Evolutionary conservation across 345 rosid species (phyloP).

Genomic region (Geranium brycei): DNA sequence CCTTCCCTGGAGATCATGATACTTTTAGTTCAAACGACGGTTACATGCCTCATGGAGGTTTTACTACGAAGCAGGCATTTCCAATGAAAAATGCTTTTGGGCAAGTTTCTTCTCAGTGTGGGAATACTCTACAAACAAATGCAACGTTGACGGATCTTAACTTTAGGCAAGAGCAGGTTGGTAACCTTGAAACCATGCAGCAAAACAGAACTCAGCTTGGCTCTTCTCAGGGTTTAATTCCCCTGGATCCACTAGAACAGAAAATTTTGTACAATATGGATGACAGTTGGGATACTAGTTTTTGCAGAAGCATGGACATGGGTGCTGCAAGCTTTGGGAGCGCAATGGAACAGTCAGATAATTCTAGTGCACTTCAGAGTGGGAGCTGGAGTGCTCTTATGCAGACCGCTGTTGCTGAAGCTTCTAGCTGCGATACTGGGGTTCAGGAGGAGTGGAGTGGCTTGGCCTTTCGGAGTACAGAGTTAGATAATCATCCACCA

Average conservation of each 20-base stretch:
- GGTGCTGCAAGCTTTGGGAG: slow-evolving; percentile 31
- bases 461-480: slow-evolving; percentile 33
- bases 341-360: slow-evolving; percentile 32
- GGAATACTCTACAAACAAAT: slow-evolving; percentile 18
- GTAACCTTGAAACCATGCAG: slow-evolving; percentile 24
- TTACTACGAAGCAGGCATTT: slow-evolving; percentile 27
- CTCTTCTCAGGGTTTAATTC: slow-evolving; percentile 32
- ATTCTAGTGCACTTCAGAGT: slow-evolving; percentile 46
- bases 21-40: slow-evolving; percentile 15
- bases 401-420: slow-evolving; percentile 96
- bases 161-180: slow-evolving; percentile 32
- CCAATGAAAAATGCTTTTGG: slow-evolving; percentile 26
- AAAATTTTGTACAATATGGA: slow-evolving; percentile 82
- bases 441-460: slow-evolving; percentile 58
- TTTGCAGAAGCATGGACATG: slow-evolving; percentile 37
- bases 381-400: slow-evolving; percentile 99
- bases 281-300: slow-evolving; percentile 64
- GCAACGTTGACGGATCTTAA: slow-evolving; percentile 19
- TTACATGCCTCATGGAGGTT: slow-evolving; percentile 21
- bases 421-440: slow-evolving; percentile 43
- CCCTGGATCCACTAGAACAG: slow-evolving; percentile 85
- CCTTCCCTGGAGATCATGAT: slow-evolving; percentile 23
- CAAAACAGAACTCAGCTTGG: slow-evolving; percentile 23
- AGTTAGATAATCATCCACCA: slow-evolving; percentile 35
- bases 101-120: slow-evolving; percentile 24